Conservation (phyloP, 192 early-diverging fungal genomes). For the Backusella westeae region DNA sequence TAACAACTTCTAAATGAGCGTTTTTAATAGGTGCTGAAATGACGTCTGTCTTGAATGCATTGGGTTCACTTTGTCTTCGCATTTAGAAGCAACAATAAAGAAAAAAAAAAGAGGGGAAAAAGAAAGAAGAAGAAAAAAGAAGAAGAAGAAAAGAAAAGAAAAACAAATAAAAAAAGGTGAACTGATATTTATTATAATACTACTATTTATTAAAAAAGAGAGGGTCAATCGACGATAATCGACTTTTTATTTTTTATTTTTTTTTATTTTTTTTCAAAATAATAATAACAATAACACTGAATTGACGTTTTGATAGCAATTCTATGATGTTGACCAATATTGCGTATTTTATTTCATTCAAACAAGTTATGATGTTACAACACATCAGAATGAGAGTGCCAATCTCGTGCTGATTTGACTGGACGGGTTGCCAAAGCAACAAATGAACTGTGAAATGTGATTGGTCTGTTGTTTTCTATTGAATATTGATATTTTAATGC, state of each 20-base stretch:
- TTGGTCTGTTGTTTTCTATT: not conserved
- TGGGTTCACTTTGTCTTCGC: slow-evolving; percentile 3
- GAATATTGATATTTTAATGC: not conserved
- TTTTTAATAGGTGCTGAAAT: not conserved
- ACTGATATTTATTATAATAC: too few relatives aligned
- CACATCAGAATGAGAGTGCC: not conserved
- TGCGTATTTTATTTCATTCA: not conserved
- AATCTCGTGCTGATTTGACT: not conserved
- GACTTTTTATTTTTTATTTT: too few relatives aligned
- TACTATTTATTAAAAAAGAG: too few relatives aligned
- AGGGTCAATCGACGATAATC: too few relatives aligned
- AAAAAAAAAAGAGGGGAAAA: not conserved
- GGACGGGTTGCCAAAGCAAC: not conserved
- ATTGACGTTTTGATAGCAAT: not conserved
- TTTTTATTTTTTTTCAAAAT: not conserved
- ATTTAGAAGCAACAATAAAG: not conserved
- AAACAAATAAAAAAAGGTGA: not conserved
- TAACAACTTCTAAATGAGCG: slow-evolving; percentile 11
- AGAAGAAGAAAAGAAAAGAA: not conserved
- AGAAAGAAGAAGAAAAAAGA: not conserved
- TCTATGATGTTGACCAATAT: not conserved
- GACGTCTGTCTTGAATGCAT: not conserved
- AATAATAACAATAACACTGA: not conserved
- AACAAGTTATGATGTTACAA: not conserved
- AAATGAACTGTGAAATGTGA: not conserved